Evolutionary conservation across 257 asterid species (phyloP), one percentile per base, ranked within the genome.

Genomic region (Galeopsis tetrahit): DNA sequence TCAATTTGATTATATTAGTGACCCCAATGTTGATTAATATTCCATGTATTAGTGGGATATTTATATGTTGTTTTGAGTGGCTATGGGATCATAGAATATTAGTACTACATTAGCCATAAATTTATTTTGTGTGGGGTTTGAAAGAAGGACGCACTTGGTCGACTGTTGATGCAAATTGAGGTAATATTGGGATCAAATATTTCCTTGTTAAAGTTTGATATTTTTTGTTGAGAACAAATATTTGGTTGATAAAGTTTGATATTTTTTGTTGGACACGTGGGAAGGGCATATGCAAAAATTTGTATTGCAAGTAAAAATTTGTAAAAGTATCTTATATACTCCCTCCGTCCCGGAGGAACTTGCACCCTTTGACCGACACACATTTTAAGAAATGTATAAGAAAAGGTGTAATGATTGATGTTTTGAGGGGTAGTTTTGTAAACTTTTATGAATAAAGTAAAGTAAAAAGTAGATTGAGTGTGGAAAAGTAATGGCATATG

Each of bases 121-220:
- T n/a, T 4, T 49, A 14, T 5, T 5, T 32, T 4, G 32, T 57
- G 39, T 21, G 4, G 61, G 14, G 36, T 31, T 46, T 17, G 33
- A 14, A 17, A 44, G 58, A 67, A n/a, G 39, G 61, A 51, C 28
- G 63, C 72, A 78, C 36, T 63, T 78, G 72, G 68, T 56, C 36
- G 17, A 68, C 46, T 67, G 62, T 64, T 10, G 13, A 67, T 80
- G 65, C 78, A 71, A 80, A 62, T 67, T 80, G 78, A 43, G 69
- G 71, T 75, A 7, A 48, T 55, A 43, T 60, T 66, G 75, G 75
- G 66, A 79, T 73, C 76, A 55, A 55, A 55, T 55, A 55, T 55
- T 55, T 55, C 2, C 7, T 39, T 39, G 43, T 4, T 39, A 39
- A 39, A 39, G 43, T 39, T 39, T 21, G 28, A 21, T 21, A 21